These are phyloP conservation scores for Penicillium malachiteum DNA, from an alignment of 495 filamentous ascomycete species.

Conservation along the genomic window DNA sequence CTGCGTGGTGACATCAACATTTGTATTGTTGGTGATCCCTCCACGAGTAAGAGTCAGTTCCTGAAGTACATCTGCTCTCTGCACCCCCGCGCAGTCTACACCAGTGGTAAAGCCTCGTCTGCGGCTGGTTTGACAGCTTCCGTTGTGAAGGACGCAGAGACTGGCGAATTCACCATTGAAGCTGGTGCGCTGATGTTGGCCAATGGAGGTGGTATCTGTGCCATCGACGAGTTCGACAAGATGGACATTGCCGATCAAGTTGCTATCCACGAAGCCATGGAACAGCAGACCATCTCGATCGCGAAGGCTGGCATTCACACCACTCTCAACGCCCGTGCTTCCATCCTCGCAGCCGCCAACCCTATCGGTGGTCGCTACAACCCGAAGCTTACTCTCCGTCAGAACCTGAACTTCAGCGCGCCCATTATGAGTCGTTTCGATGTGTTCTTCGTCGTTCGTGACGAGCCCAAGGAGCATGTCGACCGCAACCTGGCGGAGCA, in stretches of 20 bases:
- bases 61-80: slow-evolving; percentile 95
- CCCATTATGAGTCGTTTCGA: slow-evolving; percentile 99
- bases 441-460: slow-evolving; percentile 96
- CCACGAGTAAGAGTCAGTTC: slow-evolving; percentile 98
- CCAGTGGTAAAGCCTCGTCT: slow-evolving; percentile 95
- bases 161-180: slow-evolving; percentile 98
- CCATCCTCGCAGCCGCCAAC: slow-evolving; percentile 94
- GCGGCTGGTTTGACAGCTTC: slow-evolving; percentile 97
- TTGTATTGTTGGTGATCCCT: slow-evolving; percentile 96
- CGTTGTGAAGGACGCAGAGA: slow-evolving; percentile 97
- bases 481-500: slow-evolving; percentile 91
- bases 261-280: slow-evolving; percentile 99
- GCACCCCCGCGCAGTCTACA: slow-evolving; percentile 94
- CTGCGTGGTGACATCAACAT: slow-evolving; percentile 98
- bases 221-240: slow-evolving; percentile 99
- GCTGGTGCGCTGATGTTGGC: slow-evolving; percentile 98
- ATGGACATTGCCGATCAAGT: slow-evolving; percentile 99
- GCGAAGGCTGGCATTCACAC: slow-evolving; percentile 99
- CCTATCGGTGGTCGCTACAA: slow-evolving; percentile 96
- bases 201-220: slow-evolving; percentile 76
- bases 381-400: slow-evolving; percentile 85
- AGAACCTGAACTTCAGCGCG: slow-evolving; percentile 97
- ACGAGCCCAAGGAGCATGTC: slow-evolving; percentile 90
- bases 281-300: slow-evolving; percentile 99
- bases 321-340: slow-evolving; percentile 91